Base-by-base conservation (phyloP, 2,329 filamentous ascomycete genomes). In the Sarocladiaceae sp. region DNA sequence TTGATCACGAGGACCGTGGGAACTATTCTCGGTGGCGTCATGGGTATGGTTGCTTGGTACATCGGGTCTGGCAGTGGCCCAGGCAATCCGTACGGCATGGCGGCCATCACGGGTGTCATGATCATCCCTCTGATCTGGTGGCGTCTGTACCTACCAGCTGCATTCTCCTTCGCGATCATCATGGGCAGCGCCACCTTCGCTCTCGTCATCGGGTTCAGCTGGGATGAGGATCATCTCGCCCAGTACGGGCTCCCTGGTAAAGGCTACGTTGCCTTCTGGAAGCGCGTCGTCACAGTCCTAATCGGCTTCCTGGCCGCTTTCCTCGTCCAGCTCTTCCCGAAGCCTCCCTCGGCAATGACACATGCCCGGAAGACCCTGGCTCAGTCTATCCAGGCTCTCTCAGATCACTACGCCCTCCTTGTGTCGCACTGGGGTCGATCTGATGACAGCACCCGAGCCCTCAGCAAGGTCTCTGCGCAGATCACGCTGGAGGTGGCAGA, bases 21-120 rank as follows among this genome's bases (percentile, higher is more conserved):
- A 5, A 74, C 72, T 0, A 48, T 76, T 1, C 47, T 70, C 9
- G 73, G 73, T 0, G 73, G 73, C 12, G 51, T 69, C 0, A 41
- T 73, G 6, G 73, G 68, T 0, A 57, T 75, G 52, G 54, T 68
- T 0, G 64, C 64, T 2, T 76, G 73, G 73, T 76, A 76, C 32
- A 67, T 73, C 15, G 72, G 71, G 0, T 69, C 72, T 2, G 73
- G 70, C 0, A 53, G 54, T 20, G 73, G 73, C 0, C 46, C 53
- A 0, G 73, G 73, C 0, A 76, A 74, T 46, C 63, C 72, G 0
- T 76, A 73, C 18, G 72, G 73, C 0, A 55, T 76, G 39, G 69
- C 61, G 3, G 72, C 71, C 1, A 65, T 66, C 3, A 67, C 69
- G 46, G 66, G 60, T 1, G 62, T 66, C 2, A 59, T 65, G 13